These are phyloP conservation scores for Gossypium rotundifolium DNA, from an alignment of 345 rosid species.

Conservation along the genomic window DNA sequence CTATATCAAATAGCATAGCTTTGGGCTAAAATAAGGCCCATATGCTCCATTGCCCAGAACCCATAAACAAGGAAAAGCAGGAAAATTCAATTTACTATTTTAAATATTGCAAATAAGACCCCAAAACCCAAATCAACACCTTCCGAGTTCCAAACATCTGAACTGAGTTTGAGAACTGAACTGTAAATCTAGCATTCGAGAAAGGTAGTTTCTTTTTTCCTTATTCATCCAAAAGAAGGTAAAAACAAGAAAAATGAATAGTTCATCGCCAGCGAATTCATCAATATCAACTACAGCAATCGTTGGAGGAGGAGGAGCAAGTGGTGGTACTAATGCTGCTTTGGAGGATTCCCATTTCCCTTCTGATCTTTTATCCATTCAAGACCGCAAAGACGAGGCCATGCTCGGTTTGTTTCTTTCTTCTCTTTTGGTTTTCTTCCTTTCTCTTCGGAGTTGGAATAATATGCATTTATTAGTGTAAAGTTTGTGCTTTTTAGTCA, in stretches of 20 bases:
- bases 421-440: no score
- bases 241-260: constrained; percentile 31
- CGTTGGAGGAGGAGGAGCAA: constrained; percentile 61
- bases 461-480: not conserved
- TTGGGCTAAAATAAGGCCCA: not conserved
- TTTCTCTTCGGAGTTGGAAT: not conserved
- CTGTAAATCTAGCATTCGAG: not conserved
- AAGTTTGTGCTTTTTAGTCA: not conserved
- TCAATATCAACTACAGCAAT: constrained; percentile 69
- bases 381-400: constrained; percentile 59
- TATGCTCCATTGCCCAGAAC: not conserved
- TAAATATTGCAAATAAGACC: not conserved
- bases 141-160: not conserved
- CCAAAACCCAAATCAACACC: not conserved
- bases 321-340: constrained; percentile 39
- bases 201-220: not conserved
- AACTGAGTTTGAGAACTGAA: not conserved
- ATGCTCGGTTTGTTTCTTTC: constrained; percentile 33
- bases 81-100: not conserved
- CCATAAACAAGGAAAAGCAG: not conserved
- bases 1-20: not conserved
- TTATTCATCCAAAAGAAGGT: not conserved
- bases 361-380: constrained; percentile 54
- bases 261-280: constrained; percentile 67
- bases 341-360: constrained; percentile 65